Base-by-base conservation (phyloP, 2,329 filamentous ascomycete genomes). In the Thermoascus crustaceus region DNA sequence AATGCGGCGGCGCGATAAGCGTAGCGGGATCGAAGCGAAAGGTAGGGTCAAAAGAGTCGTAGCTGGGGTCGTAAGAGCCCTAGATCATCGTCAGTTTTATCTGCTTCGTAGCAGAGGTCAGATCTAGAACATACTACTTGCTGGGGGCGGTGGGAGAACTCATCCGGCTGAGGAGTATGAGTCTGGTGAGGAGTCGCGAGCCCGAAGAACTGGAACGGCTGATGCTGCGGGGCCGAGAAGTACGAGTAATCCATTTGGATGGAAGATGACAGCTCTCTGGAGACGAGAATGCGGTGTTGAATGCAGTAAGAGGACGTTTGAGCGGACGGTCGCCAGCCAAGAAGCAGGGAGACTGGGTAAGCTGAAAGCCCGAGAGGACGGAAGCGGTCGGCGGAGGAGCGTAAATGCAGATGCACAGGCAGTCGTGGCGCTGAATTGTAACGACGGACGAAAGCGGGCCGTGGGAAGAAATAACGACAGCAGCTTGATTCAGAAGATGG, bases 181-280 rank as follows among this genome's bases (percentile, higher is more conserved):
- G 53, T 51, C 21, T 62, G 63, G 33, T 58, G 58, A 59, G 55
- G 48, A 50, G 53, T 55, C 11, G 68, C 60, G 40, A 72, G 55
- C 34, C 64, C 66, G 32, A 71, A 62, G 42, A 71, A 69, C 24
- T 66, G 63, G 46, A 69, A 76, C 25, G 64, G 55, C 44, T 68
- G 68, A 27, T 49, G 48, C n/a, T n/a, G n/a, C 11, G 53, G 49
- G 31, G 50, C 47, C 13, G 61, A 49, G 46, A 69, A 77, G 54
- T 72, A 76, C 35, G 66, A 63, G 54, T 75, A 78, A 47, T 78
- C 72, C 73, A 78, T 78, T 30, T 37, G 14, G n/a, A 24, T 14
- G 13, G 11, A 11, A 19, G n/a, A 8, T 9, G 16, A 20, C 8
- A 7, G 19, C 18, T n/a, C 21, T 10, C 18, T 10, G 21, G 24